These are phyloP conservation scores for Colletotrichum theobromicola DNA, from an alignment of 2,329 filamentous ascomycete genomes.

Conservation along the genomic window DNA sequence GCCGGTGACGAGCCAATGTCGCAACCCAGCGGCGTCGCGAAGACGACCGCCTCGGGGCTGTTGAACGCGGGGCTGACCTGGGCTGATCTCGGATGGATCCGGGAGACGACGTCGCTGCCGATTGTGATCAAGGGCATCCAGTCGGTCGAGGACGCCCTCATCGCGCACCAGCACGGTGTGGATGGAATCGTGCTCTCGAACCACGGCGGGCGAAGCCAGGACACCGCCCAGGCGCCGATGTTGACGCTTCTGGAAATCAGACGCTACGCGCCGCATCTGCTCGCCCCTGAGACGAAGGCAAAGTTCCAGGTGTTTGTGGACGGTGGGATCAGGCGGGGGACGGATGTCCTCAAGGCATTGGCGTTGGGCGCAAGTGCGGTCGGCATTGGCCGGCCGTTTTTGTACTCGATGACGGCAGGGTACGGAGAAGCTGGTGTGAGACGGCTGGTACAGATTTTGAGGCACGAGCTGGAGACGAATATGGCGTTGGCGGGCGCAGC, in stretches of 20 bases:
- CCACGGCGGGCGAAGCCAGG: slow-evolving; percentile 67
- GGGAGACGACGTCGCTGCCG: slow-evolving; percentile 51
- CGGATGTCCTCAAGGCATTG: slow-evolving; percentile 74
- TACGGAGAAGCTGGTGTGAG: slow-evolving; percentile 51
- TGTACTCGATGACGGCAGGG: slow-evolving; percentile 60
- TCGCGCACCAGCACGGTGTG: slow-evolving; percentile 62
- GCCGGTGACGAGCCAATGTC: slow-evolving; percentile 48
- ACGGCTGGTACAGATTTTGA: slow-evolving; percentile 52
- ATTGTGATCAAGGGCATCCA: slow-evolving; percentile 74
- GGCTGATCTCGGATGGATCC: slow-evolving; percentile 70
- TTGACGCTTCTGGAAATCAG: slow-evolving; percentile 45
- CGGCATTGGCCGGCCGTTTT: slow-evolving; percentile 70
- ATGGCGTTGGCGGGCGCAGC: slow-evolving; percentile 69
- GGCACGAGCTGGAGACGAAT: slow-evolving; percentile 50
- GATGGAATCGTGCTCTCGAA: slow-evolving; percentile 74
- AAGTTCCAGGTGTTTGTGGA: slow-evolving; percentile 63
- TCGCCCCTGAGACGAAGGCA: slow-evolving; percentile 36
- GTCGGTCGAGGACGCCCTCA: slow-evolving; percentile 64
- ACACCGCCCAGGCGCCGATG: slow-evolving; percentile 40
- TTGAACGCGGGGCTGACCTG: slow-evolving; percentile 63
- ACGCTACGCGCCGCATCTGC: slow-evolving; percentile 42
- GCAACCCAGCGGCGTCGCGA: slow-evolving; percentile 47
- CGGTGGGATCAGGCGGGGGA: slow-evolving; percentile 67
- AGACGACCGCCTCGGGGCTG: slow-evolving; percentile 59
- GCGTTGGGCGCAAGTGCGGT: slow-evolving; percentile 67